Evolutionary conservation across 1,139 yeast species (phyloP), one percentile per base, ranked within the genome.

Genomic region (Pichia sp.): DNA sequence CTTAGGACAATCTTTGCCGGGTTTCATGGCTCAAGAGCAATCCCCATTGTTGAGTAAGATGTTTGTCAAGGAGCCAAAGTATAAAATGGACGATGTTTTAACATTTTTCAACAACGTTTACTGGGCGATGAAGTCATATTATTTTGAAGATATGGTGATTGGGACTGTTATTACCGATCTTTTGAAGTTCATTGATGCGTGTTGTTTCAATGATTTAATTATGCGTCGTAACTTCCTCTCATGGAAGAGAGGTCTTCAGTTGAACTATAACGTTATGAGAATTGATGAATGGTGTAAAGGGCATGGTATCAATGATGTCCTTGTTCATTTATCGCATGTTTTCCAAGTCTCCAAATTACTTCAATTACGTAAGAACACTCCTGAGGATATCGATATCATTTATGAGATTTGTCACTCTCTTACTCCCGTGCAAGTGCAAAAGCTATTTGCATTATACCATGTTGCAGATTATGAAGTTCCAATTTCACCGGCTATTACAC

Each of bases 271-370:
- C 59, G 93, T 88, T 38, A 91, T 98, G 6, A 75, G 98, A 54
- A 72, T 93, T 51, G 97, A 88, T 60, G 99, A 93, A 64, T 93
- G 98, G 98, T 91, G 98, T 63, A 91, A 87, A 63, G 78, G 91
- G 5, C 96, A 91, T 59, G 94, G 84, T 41, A 76, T 93, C 49
- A 82, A 85, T 37, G 96, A 88, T 56, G 96, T 94, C 5, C 74
- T 91, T n/a, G 74, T 81, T 27, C 80, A 87, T 53, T 71, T 93
- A 58, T 81, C 83, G 47, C 97, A 88, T 58, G 70, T 93, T 55
- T 72, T 87, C 55, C 98, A 93, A 64, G 93, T 95, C 19, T 93
- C 96, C 33, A 93, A 93, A 64, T 67, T 93, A 46, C 67, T 93
- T 53, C 99, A 93, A 63, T 74, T 91, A 56, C 77, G 94, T 60